Percentiles rank a stretch among this genome's conserved stretches.
Conservation (phyloP, 2,329 filamentous ascomycete species). For the Cladosporium halotolerans region DNA sequence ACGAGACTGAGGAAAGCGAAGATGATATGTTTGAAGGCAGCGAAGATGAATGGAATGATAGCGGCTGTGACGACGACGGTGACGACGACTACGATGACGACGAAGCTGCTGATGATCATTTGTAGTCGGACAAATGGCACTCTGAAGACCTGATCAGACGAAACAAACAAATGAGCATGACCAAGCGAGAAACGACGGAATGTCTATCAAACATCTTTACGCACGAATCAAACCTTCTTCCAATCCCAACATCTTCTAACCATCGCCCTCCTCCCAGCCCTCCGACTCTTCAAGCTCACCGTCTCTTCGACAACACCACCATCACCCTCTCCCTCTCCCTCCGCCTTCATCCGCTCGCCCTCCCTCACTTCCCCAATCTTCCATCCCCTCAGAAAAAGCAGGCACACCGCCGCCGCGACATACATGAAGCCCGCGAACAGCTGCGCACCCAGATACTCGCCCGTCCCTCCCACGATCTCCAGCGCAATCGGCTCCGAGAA, state of each 20-base stretch:
- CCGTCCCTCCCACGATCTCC: slow-evolving; percentile 45
- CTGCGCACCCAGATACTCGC: slow-evolving; percentile 52
- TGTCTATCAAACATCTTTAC: not conserved
- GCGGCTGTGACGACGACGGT: no score
- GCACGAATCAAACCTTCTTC: slow-evolving; percentile 25
- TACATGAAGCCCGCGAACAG: slow-evolving; percentile 59
- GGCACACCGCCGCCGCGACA: slow-evolving; percentile 47
- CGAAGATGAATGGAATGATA: no score
- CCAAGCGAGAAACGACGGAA: not conserved
- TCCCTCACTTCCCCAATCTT: slow-evolving; percentile 52
- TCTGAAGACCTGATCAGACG: no score
- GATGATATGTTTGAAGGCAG: no score
- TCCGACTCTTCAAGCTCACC: slow-evolving; percentile 15
- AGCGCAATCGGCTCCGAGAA: slow-evolving; percentile 54
- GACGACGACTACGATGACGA: no score
- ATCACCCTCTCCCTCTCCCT: slow-evolving; percentile 15
- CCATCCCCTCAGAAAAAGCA: slow-evolving; percentile 54
- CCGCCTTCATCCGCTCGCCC: slow-evolving; percentile 29
- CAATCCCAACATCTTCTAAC: slow-evolving; percentile 25
- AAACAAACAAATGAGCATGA: no score
- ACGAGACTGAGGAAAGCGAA: no score
- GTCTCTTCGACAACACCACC: slow-evolving; percentile 19
- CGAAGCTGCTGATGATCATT: no score
- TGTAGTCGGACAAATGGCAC: no score
- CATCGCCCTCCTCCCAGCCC: slow-evolving; percentile 23